phyloP scores from a whole-genome alignment of 202 grass and related monocot genomes.

The Digitaria exilis region DNA sequence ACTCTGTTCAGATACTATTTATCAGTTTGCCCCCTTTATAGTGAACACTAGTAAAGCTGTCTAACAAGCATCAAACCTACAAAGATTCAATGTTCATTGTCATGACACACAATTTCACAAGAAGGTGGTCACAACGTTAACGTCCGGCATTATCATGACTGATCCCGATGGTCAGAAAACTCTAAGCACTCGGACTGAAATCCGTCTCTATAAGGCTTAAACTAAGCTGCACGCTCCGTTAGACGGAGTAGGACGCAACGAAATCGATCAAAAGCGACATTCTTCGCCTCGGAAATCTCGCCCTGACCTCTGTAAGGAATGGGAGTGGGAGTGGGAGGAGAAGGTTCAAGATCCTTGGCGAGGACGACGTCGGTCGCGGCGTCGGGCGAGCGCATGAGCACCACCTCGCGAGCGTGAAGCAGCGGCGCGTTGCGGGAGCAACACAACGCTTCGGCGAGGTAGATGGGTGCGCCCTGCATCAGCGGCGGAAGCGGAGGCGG shows the following conservation, averaged over 20 bases:
- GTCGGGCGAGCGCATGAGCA: slow-evolving; percentile 70
- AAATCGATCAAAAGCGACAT: background rate
- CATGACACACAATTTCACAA: background rate
- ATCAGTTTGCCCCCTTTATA: background rate
- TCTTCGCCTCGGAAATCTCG: background rate
- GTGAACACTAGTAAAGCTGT: background rate
- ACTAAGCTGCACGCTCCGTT: background rate
- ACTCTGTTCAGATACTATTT: background rate
- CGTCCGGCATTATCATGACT: background rate
- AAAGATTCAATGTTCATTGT: background rate
- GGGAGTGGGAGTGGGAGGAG: background rate
- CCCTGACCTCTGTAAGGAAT: background rate
- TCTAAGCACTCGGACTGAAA: background rate
- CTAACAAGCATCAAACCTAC: background rate
- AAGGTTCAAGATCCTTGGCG: slow-evolving; percentile 69
- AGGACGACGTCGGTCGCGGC: slow-evolving; percentile 76
- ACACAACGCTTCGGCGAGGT: slow-evolving; percentile 93
- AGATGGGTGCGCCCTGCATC: slow-evolving; percentile 49
- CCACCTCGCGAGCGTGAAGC: slow-evolving; percentile 79
- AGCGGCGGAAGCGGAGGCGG: slow-evolving; percentile 12
- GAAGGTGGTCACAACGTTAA: background rate
- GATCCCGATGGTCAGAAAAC: background rate
- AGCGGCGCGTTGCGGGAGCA: slow-evolving; percentile 79
- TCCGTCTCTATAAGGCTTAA: too few species aligned
- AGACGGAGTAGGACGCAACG: background rate